Evolutionary conservation across 2,329 filamentous ascomycete species (phyloP).

Genomic region (Monosporascus cannonballus): DNA sequence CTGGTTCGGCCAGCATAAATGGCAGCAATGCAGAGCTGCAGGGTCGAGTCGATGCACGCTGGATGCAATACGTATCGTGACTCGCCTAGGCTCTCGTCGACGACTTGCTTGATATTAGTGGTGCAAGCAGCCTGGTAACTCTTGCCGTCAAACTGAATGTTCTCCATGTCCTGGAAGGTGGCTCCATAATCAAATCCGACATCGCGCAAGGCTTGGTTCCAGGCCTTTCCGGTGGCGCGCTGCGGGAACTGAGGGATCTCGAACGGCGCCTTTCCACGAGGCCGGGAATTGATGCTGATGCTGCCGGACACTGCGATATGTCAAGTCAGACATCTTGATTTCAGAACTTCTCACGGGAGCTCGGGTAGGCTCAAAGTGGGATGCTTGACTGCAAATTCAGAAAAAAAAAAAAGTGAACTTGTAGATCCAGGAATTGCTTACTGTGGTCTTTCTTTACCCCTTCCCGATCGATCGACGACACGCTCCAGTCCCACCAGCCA

Average conservation of each 20-base stretch:
- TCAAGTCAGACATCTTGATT: no score
- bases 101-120: constrained; percentile 14
- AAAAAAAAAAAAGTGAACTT: no score
- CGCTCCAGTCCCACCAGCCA: no score
- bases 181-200: constrained; percentile 34
- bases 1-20: constrained; percentile 21
- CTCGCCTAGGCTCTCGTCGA: constrained; percentile 22
- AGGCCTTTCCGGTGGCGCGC: constrained; percentile 20
- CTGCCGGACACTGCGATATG: constrained; percentile 21
- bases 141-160: constrained; percentile 23
- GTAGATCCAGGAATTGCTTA: no score
- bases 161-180: constrained; percentile 29
- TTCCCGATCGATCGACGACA: no score
- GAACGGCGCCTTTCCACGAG: constrained; percentile 6
- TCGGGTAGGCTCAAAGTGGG: no score
- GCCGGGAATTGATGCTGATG: constrained; percentile 15
- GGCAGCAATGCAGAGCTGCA: constrained; percentile 28
- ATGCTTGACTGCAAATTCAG: no score
- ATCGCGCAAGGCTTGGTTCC: constrained; percentile 26
- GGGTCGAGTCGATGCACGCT: constrained; percentile 28
- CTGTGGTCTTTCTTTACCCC: constrained; percentile 23
- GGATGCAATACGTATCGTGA: constrained; percentile 35
- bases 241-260: constrained; percentile 18
- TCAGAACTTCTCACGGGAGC: no score
- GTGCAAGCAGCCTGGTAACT: constrained; percentile 21